Conservation (phyloP, 129 eudicot species). For the Centella asiatica region DNA sequence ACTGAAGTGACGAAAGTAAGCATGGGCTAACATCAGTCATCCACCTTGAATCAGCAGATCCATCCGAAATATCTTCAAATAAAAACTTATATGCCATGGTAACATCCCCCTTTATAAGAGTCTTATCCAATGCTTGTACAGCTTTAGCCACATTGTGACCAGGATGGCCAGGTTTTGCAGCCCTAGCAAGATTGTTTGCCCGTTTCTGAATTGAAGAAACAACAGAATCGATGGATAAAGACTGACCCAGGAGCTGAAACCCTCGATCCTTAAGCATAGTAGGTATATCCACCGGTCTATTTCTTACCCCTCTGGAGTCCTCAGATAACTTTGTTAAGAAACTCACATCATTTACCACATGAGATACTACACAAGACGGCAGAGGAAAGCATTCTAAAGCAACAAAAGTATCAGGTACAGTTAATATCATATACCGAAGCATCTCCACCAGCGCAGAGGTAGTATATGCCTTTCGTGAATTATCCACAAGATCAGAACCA, state of each 20-base stretch:
- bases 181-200: constrained; percentile 52
- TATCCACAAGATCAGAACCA: constrained; percentile 81
- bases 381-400: constrained; percentile 77
- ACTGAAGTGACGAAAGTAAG: constrained; percentile 55
- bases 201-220: constrained; percentile 77
- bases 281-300: constrained; percentile 24
- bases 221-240: constrained; percentile 40
- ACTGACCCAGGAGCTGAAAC: constrained; percentile 31
- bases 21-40: constrained; percentile 59
- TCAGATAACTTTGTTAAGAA: constrained; percentile 33
- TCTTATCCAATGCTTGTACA: constrained; percentile 52
- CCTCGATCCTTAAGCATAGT: constrained; percentile 32
- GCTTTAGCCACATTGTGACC: constrained; percentile 72
- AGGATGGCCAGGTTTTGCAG: constrained; percentile 61
- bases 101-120: constrained; percentile 69
- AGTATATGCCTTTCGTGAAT: constrained; percentile 77
- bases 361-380: constrained; percentile 49
- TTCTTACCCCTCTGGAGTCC: constrained; percentile 28
- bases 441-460: constrained; percentile 73
- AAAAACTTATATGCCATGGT: constrained; percentile 48
- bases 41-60: constrained; percentile 56
- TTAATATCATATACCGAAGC: constrained; percentile 75
- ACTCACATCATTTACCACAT: constrained; percentile 36
- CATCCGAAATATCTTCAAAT: constrained; percentile 61
- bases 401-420: constrained; percentile 94